Evolutionary conservation across 2,329 filamentous ascomycete species (phyloP).

Genomic region (Alternaria alternata): DNA sequence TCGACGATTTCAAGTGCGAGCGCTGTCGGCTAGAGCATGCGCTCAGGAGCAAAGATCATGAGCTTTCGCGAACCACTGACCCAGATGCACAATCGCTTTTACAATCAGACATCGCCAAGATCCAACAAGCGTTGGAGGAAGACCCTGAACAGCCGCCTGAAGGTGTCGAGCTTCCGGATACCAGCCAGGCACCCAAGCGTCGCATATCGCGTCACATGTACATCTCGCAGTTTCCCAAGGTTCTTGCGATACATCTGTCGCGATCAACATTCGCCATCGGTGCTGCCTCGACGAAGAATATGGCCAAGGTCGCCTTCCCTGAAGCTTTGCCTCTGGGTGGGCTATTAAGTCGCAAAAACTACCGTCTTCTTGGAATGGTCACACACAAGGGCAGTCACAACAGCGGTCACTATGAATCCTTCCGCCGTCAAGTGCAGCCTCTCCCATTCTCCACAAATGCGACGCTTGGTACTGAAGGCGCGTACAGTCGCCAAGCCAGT

Average conservation of each 20-base stretch:
- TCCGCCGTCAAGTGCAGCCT: conserved; percentile 82
- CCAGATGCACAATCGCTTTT: conserved; percentile 57
- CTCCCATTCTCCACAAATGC: conserved; percentile 84
- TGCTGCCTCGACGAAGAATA: conserved; percentile 85
- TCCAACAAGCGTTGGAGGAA: conserved; percentile 74
- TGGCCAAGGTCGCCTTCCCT: conserved; percentile 91
- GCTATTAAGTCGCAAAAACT: conserved; percentile 77
- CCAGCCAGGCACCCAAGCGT: conserved; percentile 77
- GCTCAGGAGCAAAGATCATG: conserved; percentile 67
- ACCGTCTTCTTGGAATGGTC: conserved; percentile 85
- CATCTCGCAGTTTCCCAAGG: conserved; percentile 85
- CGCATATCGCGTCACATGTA: conserved; percentile 87
- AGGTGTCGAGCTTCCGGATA: conserved; percentile 77
- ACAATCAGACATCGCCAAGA: conserved; percentile 67
- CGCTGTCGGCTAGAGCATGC: conserved; percentile 88
- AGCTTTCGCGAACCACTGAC: conserved; percentile 58
- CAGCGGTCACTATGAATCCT: conserved; percentile 96
- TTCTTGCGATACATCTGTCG: conserved; percentile 90
- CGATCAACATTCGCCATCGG: conserved; percentile 87
- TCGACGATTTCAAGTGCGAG: conserved; percentile 97
- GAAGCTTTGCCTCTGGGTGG: conserved; percentile 85
- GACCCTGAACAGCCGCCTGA: conserved; percentile 82
- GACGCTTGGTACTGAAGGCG: conserved; percentile 76
- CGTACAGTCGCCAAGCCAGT: conserved; percentile 70
- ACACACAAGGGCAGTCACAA: conserved; percentile 96